Base-by-base conservation (phyloP, 257 asterid species). In the Nicotiana otophora region DNA sequence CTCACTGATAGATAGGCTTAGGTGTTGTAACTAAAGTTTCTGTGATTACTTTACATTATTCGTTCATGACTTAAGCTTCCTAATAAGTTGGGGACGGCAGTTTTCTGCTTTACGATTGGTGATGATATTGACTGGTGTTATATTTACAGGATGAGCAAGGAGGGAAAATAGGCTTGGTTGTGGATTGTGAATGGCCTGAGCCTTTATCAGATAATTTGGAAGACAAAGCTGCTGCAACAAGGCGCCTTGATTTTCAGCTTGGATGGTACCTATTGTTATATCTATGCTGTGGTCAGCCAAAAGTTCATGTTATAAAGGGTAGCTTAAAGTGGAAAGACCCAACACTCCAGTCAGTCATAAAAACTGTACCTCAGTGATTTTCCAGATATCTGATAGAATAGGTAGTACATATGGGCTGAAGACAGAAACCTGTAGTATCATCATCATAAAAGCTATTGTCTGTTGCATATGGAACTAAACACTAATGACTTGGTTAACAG, bases 121-220 rank as follows among this genome's bases (percentile, higher is more conserved):
- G 39, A 83, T 64, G 36, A 82, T 65, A 53, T 33, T 65, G 87
- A 14, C 33, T 11, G 33, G 61, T 64, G 5, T 39, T 26, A 66
- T 83, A 58, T 68, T 60, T 85, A 19, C 77, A 91, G 94, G 86
- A 80, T 34, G 82, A 79, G 62, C 92, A 88, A 88, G 87, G 89
- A 83, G 92, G 94, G 60, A 80, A 89, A 87, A 85, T 91, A 78
- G 92, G 92, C 66, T 62, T 90, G 46, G 91, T 84, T 28, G 89
- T 88, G 84, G 92, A 89, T 81, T 89, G 92, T 76, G 89, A 89
- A 83, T 91, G 94, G 94, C 88, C 90, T 0, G 90, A 89, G 86
- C 86, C 92, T 83, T 66, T 84, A 51, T 83, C 94, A 48, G 88
- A 87, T 42, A 79, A 78, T 17, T 80, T 69, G 80, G 94, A 89